These are phyloP conservation scores for Kingdonia uniflora DNA, from an alignment of 164 flowering plant species.

Conservation along the genomic window DNA sequence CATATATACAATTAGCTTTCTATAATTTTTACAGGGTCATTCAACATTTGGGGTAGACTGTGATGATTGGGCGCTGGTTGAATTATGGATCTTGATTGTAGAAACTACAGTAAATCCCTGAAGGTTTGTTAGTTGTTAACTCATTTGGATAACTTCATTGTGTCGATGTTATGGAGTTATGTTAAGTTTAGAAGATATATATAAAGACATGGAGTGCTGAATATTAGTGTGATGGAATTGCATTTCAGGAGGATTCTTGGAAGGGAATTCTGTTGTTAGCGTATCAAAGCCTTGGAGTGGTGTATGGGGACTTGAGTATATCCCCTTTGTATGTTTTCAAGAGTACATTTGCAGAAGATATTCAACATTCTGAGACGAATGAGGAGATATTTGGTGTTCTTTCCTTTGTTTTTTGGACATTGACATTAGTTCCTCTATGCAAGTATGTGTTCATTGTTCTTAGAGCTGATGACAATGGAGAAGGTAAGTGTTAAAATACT, in stretches of 20 bases:
- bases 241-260: conserved; percentile 71
- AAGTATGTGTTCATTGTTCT: too few relatives aligned
- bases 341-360: too few relatives aligned
- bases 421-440: conserved; percentile 34
- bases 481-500: conserved; percentile 20
- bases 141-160: background rate
- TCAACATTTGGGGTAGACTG: too few relatives aligned
- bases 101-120: conserved; percentile 17
- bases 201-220: background rate
- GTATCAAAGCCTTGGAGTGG: conserved; percentile 88
- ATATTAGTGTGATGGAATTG: background rate
- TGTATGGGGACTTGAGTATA: conserved; percentile 80
- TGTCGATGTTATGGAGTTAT: background rate
- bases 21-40: too few relatives aligned
- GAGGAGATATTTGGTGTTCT: too few relatives aligned
- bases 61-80: too few relatives aligned
- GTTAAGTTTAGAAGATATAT: background rate
- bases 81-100: conserved; percentile 16
- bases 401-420: conserved; percentile 24
- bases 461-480: too few relatives aligned
- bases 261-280: conserved; percentile 52
- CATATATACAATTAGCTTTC: too few relatives aligned
- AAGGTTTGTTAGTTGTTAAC: conserved; percentile 16
- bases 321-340: conserved; percentile 84
- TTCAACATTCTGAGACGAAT: too few relatives aligned